Base-by-base conservation (phyloP, 73 alveolate genomes). In the Tetrahymena elliotti region DNA sequence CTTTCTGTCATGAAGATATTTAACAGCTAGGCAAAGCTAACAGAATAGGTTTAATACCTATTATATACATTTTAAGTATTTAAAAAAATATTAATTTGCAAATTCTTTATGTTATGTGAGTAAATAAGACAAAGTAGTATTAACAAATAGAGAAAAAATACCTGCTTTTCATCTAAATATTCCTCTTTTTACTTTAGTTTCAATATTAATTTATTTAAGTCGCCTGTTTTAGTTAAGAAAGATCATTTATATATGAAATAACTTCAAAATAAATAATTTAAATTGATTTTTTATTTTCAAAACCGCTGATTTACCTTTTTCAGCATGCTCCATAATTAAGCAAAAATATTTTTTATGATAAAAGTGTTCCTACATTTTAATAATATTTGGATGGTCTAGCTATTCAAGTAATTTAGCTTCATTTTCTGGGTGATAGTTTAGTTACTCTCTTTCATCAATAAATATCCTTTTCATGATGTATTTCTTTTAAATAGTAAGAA, bases 1-100 rank as follows among this genome's bases (percentile, higher is more conserved):
- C 93, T 97, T 97, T 34, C 96, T 97, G 83, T 96, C 97, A 97
- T 98, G 99, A 92, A 97, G 96, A 94, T 98, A 97, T 93, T 97
- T 97, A 93, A 98, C 96, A 41, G 98, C 99, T 41, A 93, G 93
- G 93, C 98, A 96, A 33, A 95, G 94, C 93, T 98, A 98, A 34
- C 95, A 52, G 92, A 97, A 93, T 96, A 98, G 97, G 83, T 97
- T 94, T 27, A 96, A 36, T 24, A 97, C 93, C 88, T 68, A n/a
- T 68, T n/a, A 27, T 0, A 47, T 18, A 31, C n/a, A 68, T 18
- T 18, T 22, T 68, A 68, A 68, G 88, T 68, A 68, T 68, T 68
- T 68, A 27, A 68, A 68, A 68, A 31, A 68, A 68, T 68, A 68
- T 68, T 68, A 68, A 68, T 68, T 68, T 47, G 82, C 13, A 47